A percentile compares a stretch with the other conserved stretches of the same genome.
These are phyloP conservation scores for Nakazawaea pomicola DNA, from an alignment of 805 yeast species.

Conservation along the genomic window DNA sequence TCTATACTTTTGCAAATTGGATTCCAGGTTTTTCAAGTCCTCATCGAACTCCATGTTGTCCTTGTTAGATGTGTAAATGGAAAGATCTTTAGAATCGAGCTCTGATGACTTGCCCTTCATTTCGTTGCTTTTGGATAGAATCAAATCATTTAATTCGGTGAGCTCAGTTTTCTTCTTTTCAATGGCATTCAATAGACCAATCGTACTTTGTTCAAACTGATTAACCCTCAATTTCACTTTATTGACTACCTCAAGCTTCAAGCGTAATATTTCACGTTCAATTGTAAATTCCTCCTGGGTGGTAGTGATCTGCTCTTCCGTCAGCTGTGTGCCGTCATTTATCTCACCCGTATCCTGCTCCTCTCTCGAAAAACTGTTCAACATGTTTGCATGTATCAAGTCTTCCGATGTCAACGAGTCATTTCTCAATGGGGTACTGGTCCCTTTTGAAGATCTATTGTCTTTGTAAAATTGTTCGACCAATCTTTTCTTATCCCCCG, in stretches of 20 bases:
- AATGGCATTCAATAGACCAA: constrained; percentile 20
- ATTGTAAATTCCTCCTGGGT: constrained; percentile 18
- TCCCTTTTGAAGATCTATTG: constrained; percentile 1
- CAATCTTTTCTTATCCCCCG: constrained; percentile 13
- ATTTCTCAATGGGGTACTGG: constrained; percentile 2
- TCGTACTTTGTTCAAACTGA: constrained; percentile 23
- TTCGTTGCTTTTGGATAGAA: constrained; percentile 23
- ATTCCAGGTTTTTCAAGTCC: constrained; percentile 22
- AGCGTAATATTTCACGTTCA: constrained; percentile 20
- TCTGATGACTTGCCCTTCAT: constrained; percentile 23
- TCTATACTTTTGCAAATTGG: constrained; percentile 9
- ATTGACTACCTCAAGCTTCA: constrained; percentile 18
- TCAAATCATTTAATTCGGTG: constrained; percentile 20
- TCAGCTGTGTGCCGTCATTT: constrained; percentile 1
- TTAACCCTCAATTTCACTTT: constrained; percentile 23
- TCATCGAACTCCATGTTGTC: constrained; percentile 17
- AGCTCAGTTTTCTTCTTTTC: constrained; percentile 23
- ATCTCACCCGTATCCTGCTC: neutral
- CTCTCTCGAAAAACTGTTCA: neutral
- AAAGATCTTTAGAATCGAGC: constrained; percentile 24
- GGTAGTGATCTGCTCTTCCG: neutral
- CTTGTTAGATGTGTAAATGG: neutral
- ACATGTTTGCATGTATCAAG: neutral
- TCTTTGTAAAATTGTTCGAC: constrained; percentile 14
- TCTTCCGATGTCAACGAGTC: constrained; percentile 4